Base-by-base conservation (phyloP, 2,329 filamentous ascomycete genomes). In the Microsporum audouinii region DNA sequence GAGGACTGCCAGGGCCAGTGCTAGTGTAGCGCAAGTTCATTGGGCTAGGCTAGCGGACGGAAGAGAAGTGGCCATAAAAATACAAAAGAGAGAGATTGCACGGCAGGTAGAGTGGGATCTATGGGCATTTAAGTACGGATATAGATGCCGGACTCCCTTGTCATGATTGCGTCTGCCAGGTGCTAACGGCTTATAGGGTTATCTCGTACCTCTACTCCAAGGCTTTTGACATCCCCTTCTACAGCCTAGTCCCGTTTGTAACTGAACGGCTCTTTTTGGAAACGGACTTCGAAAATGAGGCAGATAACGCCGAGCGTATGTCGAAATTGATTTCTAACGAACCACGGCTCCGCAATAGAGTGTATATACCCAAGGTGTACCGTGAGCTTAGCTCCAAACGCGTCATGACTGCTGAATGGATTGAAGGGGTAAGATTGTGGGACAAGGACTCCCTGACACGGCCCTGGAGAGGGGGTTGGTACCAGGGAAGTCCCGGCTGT, bases 321-420 rank as follows among this genome's bases (percentile, higher is more conserved):
- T 84, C 88, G 36, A 72, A 80, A 17, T 81, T 96, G 3, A 85
- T 97, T 56, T 81, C 84, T 51, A 79, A 79, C 23, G 94, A 97
- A 72, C 85, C 88, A 27, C 80, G 87, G 31, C 79, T 99, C 39
- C 84, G 84, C 29, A 86, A 85, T 53, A 82, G 90, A 36, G 91
- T 97, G 1, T 96, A 97, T 71, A 86, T 99, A 5, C 94, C 94
- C 0, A 82, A 85, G 43, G 85, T 95, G 7, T 92, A 95, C 72
- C 80, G 85, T 2, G 90, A 96, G 63, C 81, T 96, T 33, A 91
- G 85, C 59, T 91, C 88, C 14, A 88, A 81, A 70, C 83, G 94
- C 41, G 85, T 99, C 57, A 87, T 99, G 78, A 95, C 91, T 0
- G 91, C 92, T 0, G 94, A 99, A 72, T 99, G 94, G 94, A 95